Conservation (phyloP, 805 yeast genomes). For the Saturnispora saitoi region DNA sequence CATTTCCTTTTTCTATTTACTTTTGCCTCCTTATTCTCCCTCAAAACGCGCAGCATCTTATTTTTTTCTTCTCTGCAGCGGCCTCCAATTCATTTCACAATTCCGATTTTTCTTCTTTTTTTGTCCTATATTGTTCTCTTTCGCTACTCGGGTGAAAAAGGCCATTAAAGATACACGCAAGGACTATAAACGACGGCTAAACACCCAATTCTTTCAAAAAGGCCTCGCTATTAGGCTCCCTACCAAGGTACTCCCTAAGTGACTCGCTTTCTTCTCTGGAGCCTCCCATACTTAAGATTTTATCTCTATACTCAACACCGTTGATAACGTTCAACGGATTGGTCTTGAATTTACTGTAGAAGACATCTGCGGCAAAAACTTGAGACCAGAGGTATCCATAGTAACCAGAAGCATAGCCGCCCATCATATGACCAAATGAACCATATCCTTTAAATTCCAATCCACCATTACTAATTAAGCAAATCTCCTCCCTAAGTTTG, state of each 20-base stretch:
- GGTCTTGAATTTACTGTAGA: constrained; percentile 54
- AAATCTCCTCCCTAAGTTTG: constrained; percentile 50
- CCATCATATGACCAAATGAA: constrained; percentile 74
- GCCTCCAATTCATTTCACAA: no score
- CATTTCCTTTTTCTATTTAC: no score
- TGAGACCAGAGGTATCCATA: constrained; percentile 83
- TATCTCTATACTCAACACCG: constrained; percentile 65
- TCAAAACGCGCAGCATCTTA: no score
- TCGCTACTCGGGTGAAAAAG: no score
- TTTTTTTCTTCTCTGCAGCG: no score
- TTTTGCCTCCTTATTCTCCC: no score
- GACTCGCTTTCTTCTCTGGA: constrained; percentile 59
- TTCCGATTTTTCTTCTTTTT: no score
- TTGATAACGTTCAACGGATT: constrained; percentile 56
- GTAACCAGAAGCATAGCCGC: constrained; percentile 81
- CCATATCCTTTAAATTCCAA: constrained; percentile 56
- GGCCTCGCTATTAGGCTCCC: constrained; percentile 67
- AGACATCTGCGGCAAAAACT: constrained; percentile 80
- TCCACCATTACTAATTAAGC: constrained; percentile 49
- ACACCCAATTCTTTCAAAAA: constrained; percentile 59
- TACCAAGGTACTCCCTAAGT: constrained; percentile 58
- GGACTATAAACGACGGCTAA: background rate
- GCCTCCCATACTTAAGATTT: constrained; percentile 65
- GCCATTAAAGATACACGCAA: no score
- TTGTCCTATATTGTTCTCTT: no score